Conservation (phyloP, 2,329 filamentous ascomycete genomes). For the Didymella pomorum region DNA sequence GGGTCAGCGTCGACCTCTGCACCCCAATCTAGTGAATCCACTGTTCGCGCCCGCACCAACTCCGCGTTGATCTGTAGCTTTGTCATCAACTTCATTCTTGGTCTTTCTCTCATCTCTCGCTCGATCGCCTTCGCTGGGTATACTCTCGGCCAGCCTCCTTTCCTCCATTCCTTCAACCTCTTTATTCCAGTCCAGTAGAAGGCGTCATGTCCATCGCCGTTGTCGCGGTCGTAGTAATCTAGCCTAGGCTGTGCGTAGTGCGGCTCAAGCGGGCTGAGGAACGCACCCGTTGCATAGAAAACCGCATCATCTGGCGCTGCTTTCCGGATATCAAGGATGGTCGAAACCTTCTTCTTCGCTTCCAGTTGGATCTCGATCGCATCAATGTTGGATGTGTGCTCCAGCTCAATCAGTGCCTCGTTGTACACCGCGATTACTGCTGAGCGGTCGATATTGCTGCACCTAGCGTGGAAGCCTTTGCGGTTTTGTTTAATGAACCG, state of each 20-base stretch:
- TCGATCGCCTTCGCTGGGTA: slow-evolving; percentile 20
- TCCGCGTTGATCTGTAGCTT: background rate
- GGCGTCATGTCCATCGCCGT: slow-evolving; percentile 3
- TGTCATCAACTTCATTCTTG: background rate
- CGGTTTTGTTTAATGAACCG: slow-evolving; percentile 6
- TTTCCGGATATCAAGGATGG: slow-evolving; percentile 14
- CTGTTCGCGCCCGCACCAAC: background rate
- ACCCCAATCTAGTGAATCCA: background rate
- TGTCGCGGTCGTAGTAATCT: slow-evolving; percentile 7
- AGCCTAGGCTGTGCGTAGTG: slow-evolving; percentile 29
- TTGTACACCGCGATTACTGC: slow-evolving; percentile 22
- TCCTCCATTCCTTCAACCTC: slow-evolving; percentile 28
- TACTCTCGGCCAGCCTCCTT: slow-evolving; percentile 26
- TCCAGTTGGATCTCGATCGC: slow-evolving; percentile 16
- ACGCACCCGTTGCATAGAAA: slow-evolving; percentile 6
- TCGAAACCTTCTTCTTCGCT: slow-evolving; percentile 14
- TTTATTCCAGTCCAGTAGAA: background rate
- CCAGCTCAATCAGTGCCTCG: slow-evolving; percentile 11
- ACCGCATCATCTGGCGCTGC: slow-evolving; percentile 18
- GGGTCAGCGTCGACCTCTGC: slow-evolving; percentile 11
- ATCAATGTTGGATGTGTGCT: background rate
- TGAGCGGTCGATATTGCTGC: slow-evolving; percentile 15
- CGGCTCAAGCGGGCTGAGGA: slow-evolving; percentile 24
- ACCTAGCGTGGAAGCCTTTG: background rate
- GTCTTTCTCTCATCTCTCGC: slow-evolving; percentile 4